These are phyloP conservation scores for Candida andamanensis DNA, from an alignment of 805 yeast genomes.

Conservation along the genomic window DNA sequence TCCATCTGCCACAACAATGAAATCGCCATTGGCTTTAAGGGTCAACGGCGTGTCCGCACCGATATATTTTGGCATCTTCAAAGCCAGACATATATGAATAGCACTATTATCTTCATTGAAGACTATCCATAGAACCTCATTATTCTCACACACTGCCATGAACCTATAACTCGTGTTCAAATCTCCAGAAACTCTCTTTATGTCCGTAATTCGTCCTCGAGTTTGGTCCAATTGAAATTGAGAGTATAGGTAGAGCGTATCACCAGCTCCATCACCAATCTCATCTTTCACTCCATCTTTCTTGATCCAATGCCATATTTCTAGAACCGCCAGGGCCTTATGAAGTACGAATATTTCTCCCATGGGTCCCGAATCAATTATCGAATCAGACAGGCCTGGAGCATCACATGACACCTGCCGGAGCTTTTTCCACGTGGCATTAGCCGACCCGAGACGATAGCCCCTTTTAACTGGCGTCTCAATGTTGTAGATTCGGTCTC, in stretches of 20 bases:
- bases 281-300: too few relatives aligned
- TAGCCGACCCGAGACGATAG: slow-evolving; percentile 33
- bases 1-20: slow-evolving; percentile 17
- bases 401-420: slow-evolving; percentile 25
- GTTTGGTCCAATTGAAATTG: slow-evolving; percentile 8
- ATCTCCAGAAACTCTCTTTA: neutral
- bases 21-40: slow-evolving; percentile 18
- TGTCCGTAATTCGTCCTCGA: neutral
- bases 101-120: slow-evolving; percentile 8
- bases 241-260: slow-evolving; percentile 18
- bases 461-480: slow-evolving; percentile 29
- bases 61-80: slow-evolving; percentile 1
- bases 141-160: neutral
- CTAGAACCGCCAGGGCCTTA: slow-evolving; percentile 14
- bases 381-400: too few relatives aligned
- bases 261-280: too few relatives aligned
- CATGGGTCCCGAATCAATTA: too few relatives aligned
- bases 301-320: slow-evolving; percentile 35
- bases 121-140: slow-evolving; percentile 6
- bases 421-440: slow-evolving; percentile 40
- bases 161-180: neutral
- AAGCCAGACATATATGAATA: slow-evolving; percentile 7
- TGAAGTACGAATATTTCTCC: slow-evolving; percentile 34
- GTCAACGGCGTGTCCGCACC: slow-evolving; percentile 3
- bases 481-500: too few relatives aligned